Conservation (phyloP, 192 early-diverging fungal genomes). For the Coemansia sp. region DNA sequence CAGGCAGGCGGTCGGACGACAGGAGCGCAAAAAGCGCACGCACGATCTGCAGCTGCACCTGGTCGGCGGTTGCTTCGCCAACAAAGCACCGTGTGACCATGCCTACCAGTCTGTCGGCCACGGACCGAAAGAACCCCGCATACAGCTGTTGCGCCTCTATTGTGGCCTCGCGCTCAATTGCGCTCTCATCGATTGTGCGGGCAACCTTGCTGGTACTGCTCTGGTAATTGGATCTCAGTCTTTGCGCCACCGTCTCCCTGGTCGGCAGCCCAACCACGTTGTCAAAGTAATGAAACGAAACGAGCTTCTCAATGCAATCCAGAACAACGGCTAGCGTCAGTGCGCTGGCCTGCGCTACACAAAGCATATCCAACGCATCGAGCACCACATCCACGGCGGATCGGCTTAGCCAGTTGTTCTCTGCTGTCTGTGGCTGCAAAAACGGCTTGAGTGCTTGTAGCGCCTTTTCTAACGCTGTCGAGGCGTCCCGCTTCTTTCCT, state of each 20-base stretch:
- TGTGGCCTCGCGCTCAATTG: conserved; percentile 1
- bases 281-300: conserved; percentile 65
- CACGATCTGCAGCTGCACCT: conserved; percentile 87
- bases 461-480: conserved; percentile 56
- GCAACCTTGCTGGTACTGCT: conserved; percentile 4
- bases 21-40: conserved; percentile 87
- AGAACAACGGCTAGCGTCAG: conserved; percentile 67
- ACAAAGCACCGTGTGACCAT: conserved; percentile 77
- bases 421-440: conserved; percentile 10
- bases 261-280: conserved; percentile 29
- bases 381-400: conserved; percentile 56
- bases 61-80: conserved; percentile 79
- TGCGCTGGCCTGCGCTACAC: conserved; percentile 61
- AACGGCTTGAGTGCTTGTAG: conserved; percentile 22
- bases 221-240: conserved; percentile 17
- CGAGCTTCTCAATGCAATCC: conserved; percentile 81
- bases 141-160: conserved; percentile 19
- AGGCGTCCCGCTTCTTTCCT: conserved; percentile 52
- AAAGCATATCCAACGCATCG: conserved; percentile 70
- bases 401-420: conserved; percentile 19
- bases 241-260: conserved; percentile 9
- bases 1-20: conserved; percentile 62
- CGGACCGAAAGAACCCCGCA: conserved; percentile 3
- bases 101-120: conserved; percentile 61
- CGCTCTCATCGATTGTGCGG: conserved; percentile 1